Evolutionary conservation across 108 stramenopile genomes (phyloP).

Genomic region (Nitzschia putrida): DNA sequence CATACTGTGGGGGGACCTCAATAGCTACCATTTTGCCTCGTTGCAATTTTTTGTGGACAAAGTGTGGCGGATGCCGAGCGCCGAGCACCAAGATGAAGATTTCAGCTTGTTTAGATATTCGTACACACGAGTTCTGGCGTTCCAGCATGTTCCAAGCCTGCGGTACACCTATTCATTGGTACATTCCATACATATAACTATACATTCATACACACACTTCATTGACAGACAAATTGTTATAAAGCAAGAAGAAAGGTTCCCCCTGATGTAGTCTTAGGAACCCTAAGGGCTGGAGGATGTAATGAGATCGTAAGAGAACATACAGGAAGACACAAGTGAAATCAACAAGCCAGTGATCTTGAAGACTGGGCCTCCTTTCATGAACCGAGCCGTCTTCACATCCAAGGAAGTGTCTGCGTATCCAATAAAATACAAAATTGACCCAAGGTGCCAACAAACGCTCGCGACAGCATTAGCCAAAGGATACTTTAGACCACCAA

Average conservation of each 20-base stretch:
- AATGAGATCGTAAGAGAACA: slow-evolving; percentile 27
- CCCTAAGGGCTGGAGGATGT: background rate
- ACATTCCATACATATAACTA: no score
- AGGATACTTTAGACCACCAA: slow-evolving; percentile 84
- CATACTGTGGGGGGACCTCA: slow-evolving; percentile 38
- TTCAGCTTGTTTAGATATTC: no score
- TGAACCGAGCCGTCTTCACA: slow-evolving; percentile 70
- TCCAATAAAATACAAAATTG: slow-evolving; percentile 57
- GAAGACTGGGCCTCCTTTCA: slow-evolving; percentile 62
- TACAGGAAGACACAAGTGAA: slow-evolving; percentile 15
- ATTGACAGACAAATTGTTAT: no score
- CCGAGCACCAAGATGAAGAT: no score
- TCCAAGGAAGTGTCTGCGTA: slow-evolving; percentile 69
- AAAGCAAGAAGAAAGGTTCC: no score
- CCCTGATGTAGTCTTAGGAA: no score
- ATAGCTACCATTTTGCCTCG: slow-evolving; percentile 21
- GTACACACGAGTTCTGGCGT: no score
- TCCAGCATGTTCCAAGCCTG: no score
- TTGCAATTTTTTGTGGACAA: no score
- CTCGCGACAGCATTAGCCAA: slow-evolving; percentile 43
- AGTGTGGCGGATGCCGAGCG: no score
- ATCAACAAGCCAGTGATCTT: slow-evolving; percentile 69
- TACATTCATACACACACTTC: no score
- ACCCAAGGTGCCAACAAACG: slow-evolving; percentile 55
- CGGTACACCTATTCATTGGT: no score